phyloP scores from a whole-genome alignment of 1,284 basidiomycete genomes.

The Vanrija sp. region DNA sequence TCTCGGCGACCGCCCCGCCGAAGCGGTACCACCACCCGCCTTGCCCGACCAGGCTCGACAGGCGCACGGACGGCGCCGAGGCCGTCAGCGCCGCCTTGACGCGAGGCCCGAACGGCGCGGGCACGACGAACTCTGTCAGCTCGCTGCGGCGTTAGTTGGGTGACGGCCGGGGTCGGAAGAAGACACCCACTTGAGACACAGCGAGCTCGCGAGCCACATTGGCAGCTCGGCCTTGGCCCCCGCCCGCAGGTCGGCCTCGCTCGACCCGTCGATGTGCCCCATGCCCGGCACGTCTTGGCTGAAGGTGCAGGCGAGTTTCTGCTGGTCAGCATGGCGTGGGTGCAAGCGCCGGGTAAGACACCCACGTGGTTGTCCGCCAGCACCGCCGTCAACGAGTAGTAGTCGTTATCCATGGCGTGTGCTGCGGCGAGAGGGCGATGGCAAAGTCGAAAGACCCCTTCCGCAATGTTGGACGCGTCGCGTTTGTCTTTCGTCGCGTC shows the following conservation, averaged over 20 bases:
- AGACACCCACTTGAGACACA: constrained; percentile 70
- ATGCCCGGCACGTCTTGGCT: constrained; percentile 76
- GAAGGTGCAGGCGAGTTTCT: constrained; percentile 89
- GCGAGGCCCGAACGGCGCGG: constrained; percentile 65
- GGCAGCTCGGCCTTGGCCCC: constrained; percentile 71
- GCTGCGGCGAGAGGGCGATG: neutral
- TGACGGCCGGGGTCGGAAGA: neutral
- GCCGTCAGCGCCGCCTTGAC: constrained; percentile 81
- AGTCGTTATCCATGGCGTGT: constrained; percentile 69
- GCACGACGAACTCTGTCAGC: constrained; percentile 79
- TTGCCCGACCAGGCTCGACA: constrained; percentile 75
- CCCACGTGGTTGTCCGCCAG: constrained; percentile 80
- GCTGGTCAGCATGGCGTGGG: constrained; percentile 1
- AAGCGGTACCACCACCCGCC: constrained; percentile 86
- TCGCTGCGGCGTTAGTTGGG: constrained; percentile 54
- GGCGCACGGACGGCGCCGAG: constrained; percentile 70
- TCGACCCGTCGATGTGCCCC: constrained; percentile 79
- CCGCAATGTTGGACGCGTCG: constrained; percentile 1
- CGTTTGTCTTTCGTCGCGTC: constrained; percentile 1
- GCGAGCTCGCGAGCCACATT: constrained; percentile 78
- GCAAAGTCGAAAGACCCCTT: neutral
- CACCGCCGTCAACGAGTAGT: constrained; percentile 81
- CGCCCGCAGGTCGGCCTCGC: constrained; percentile 70
- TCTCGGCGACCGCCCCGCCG: constrained; percentile 67
- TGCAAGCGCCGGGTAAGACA: neutral